A percentile compares a stretch with the other conserved stretches of the same genome.
These are phyloP conservation scores for Kodamaea derodonti DNA, from an alignment of 1,139 yeast species.

Conservation along the genomic window DNA sequence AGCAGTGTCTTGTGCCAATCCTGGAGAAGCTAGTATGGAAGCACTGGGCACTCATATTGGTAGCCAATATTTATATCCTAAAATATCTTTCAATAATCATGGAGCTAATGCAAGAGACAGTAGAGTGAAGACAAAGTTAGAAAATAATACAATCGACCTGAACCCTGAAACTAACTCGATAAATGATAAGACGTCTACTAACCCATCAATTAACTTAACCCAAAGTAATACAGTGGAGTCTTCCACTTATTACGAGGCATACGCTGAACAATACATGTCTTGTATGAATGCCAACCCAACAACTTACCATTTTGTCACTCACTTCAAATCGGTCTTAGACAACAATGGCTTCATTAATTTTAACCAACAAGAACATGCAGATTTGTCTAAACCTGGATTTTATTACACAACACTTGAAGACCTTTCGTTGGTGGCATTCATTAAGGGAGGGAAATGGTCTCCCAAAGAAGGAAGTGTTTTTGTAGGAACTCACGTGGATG, in stretches of 20 bases:
- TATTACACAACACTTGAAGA: constrained; percentile 37
- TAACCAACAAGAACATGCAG: constrained; percentile 1
- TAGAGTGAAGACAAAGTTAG: neutral
- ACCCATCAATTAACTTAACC: neutral
- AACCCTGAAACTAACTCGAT: neutral
- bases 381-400: constrained; percentile 10
- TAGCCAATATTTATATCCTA: neutral
- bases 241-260: constrained; percentile 12
- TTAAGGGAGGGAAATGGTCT: constrained; percentile 38
- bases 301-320: constrained; percentile 36
- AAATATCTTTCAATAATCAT: neutral
- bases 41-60: neutral
- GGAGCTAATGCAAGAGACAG: neutral
- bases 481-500: constrained; percentile 42
- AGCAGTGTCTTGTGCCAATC: neutral
- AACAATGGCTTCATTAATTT: constrained; percentile 24
- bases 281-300: constrained; percentile 42
- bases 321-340: constrained; percentile 24
- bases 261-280: constrained; percentile 30
- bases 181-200: neutral
- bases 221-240: neutral
- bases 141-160: neutral
- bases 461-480: constrained; percentile 37
- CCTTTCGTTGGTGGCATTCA: constrained; percentile 37
- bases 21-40: too few species aligned